phyloP scores from a whole-genome alignment of 2,329 filamentous ascomycete genomes.

The Botrytis aclada region DNA sequence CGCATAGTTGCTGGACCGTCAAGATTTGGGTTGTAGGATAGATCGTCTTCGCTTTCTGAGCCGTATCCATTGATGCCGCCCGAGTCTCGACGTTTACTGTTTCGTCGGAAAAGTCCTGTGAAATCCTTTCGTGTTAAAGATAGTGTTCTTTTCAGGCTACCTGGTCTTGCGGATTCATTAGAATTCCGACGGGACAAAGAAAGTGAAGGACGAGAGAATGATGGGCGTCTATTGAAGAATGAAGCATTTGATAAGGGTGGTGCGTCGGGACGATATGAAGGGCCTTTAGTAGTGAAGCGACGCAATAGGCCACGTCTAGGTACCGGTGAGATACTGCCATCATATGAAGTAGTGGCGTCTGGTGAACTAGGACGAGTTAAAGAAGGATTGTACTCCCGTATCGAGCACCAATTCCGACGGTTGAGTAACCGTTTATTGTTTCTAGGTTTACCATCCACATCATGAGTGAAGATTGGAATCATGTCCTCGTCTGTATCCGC shows the following conservation, averaged over 20 bases:
- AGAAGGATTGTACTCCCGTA: slow-evolving; percentile 78
- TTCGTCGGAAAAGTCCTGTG: slow-evolving; percentile 45
- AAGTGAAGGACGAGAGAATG: slow-evolving; percentile 34
- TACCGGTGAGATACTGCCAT: slow-evolving; percentile 42
- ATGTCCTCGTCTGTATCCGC: slow-evolving; percentile 87
- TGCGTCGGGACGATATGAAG: slow-evolving; percentile 35
- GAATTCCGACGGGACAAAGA: slow-evolving; percentile 38
- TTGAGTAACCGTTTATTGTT: slow-evolving; percentile 91
- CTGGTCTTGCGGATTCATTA: slow-evolving; percentile 40
- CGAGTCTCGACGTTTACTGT: slow-evolving; percentile 45
- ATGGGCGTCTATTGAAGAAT: slow-evolving; percentile 46
- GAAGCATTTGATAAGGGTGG: slow-evolving; percentile 32
- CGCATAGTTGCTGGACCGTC: slow-evolving; percentile 33
- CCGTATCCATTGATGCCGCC: slow-evolving; percentile 56
- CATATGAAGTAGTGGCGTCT: slow-evolving; percentile 38
- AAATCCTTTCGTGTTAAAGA: slow-evolving; percentile 58
- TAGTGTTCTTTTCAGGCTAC: slow-evolving; percentile 50
- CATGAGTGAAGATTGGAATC: slow-evolving; percentile 88
- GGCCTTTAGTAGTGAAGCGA: slow-evolving; percentile 36
- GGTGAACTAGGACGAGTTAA: slow-evolving; percentile 70
- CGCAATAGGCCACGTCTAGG: slow-evolving; percentile 33
- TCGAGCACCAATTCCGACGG: slow-evolving; percentile 93
- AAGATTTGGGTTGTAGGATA: slow-evolving; percentile 21
- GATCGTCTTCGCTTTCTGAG: slow-evolving; percentile 46
- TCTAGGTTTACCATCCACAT: slow-evolving; percentile 82